These are phyloP conservation scores for Venustampulla echinocandica DNA, from an alignment of 495 filamentous ascomycete genomes.

Conservation along the genomic window DNA sequence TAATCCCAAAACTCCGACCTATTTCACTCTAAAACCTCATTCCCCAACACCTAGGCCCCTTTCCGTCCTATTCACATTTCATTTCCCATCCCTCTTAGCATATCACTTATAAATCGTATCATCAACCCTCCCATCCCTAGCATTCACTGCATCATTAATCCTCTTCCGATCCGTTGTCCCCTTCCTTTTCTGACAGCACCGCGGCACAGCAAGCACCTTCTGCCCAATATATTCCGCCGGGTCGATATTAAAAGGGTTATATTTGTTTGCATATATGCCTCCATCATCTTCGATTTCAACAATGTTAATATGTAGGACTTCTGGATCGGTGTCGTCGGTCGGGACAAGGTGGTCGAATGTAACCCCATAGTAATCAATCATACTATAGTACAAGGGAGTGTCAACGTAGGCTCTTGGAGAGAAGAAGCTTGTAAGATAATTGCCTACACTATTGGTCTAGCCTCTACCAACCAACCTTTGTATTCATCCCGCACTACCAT, in stretches of 20 bases:
- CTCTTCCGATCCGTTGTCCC: constrained; percentile 19
- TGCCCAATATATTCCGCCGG: constrained; percentile 24
- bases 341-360: constrained; percentile 33
- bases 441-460: constrained; percentile 3
- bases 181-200: constrained; percentile 22
- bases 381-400: constrained; percentile 14
- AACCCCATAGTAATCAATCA: constrained; percentile 34
- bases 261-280: constrained; percentile 22
- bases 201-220: constrained; percentile 24
- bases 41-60: too few species aligned
- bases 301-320: constrained; percentile 28
- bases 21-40: too few species aligned
- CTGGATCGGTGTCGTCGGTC: constrained; percentile 24
- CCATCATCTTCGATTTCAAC: constrained; percentile 19
- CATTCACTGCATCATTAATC: constrained; percentile 12
- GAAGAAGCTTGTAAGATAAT: constrained; percentile 6
- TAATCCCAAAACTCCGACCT: too few species aligned
- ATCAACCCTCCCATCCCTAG: constrained; percentile 3
- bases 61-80: too few species aligned
- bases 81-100: too few species aligned
- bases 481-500: constrained; percentile 28
- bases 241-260: constrained; percentile 20
- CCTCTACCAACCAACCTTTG: constrained; percentile 24
- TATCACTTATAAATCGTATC: too few species aligned
- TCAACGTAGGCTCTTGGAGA: constrained; percentile 5